These are phyloP conservation scores for Talaromyces proteolyticus DNA, from an alignment of 495 filamentous ascomycete genomes.

Conservation along the genomic window DNA sequence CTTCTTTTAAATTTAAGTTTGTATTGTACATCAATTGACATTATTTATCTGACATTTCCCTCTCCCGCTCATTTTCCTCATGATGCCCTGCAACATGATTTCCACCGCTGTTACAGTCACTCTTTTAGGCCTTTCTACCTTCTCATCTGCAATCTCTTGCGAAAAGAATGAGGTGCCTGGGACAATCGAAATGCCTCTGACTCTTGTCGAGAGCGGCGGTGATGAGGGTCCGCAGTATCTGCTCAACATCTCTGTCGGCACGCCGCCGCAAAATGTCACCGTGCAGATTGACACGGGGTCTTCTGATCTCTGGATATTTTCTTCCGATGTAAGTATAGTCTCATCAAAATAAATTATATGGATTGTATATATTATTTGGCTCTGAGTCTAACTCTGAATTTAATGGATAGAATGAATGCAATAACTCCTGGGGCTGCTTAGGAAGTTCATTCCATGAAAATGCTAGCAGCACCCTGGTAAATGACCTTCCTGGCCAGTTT, in stretches of 20 bases:
- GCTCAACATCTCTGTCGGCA: constrained; percentile 37
- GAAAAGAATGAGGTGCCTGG: neutral
- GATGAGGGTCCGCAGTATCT: constrained; percentile 27
- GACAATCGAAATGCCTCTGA: neutral
- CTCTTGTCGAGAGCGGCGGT: neutral
- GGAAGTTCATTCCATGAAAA: neutral
- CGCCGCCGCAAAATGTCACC: constrained; percentile 31
- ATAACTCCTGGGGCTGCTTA: neutral
- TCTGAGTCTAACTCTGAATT: no score
- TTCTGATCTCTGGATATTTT: constrained; percentile 16
- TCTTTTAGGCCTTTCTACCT: neutral
- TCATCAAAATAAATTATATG: neutral
- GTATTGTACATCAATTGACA: no score
- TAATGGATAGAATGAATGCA: neutral
- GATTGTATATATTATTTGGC: neutral
- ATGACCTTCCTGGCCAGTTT: neutral
- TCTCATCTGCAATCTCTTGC: neutral
- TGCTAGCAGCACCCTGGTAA: neutral
- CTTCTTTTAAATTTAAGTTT: no score
- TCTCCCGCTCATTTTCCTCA: no score
- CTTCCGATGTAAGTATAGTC: neutral
- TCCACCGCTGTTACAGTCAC: neutral
- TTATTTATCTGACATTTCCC: no score
- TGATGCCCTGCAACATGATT: neutral
- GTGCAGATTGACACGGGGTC: constrained; percentile 45